These are phyloP conservation scores for Chamaenerion angustifolium DNA, from an alignment of 345 rosid species.

Conservation along the genomic window DNA sequence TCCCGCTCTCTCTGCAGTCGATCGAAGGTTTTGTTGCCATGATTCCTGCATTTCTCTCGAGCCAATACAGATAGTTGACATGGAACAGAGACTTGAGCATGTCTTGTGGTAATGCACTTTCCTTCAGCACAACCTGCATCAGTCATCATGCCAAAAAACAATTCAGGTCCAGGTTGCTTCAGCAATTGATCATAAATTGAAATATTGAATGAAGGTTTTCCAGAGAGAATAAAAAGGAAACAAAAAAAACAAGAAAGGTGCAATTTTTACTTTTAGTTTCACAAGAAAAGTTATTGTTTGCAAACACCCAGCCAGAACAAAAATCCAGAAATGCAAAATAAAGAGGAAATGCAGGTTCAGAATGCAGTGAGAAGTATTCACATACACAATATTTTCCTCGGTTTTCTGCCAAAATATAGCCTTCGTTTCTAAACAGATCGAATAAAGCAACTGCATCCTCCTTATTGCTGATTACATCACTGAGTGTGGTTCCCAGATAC, in stretches of 20 bases:
- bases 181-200: no score
- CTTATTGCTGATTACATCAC: conserved; percentile 54
- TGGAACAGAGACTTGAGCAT: conserved; percentile 93
- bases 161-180: no score
- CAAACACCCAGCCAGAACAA: no score
- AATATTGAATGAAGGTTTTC: no score
- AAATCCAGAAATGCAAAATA: no score
- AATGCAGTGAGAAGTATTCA: conserved; percentile 3
- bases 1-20: conserved; percentile 71
- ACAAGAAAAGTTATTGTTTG: no score
- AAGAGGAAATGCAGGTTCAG: neutral
- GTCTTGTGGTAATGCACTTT: conserved; percentile 60
- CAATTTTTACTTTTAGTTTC: no score
- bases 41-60: conserved; percentile 87
- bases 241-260: no score
- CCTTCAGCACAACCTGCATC: conserved; percentile 76
- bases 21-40: conserved; percentile 31
- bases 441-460: conserved; percentile 66
- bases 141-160: no score
- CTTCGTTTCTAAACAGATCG: conserved; percentile 52
- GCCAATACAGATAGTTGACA: conserved; percentile 84
- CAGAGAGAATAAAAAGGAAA: no score
- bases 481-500: conserved; percentile 70
- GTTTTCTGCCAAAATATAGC: conserved; percentile 70
- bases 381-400: conserved; percentile 62